A percentile compares a stretch with the other conserved stretches of the same genome.
phyloP scores from a whole-genome alignment of 768 basidiomycete species.

The Pisolithus microcarpus region DNA sequence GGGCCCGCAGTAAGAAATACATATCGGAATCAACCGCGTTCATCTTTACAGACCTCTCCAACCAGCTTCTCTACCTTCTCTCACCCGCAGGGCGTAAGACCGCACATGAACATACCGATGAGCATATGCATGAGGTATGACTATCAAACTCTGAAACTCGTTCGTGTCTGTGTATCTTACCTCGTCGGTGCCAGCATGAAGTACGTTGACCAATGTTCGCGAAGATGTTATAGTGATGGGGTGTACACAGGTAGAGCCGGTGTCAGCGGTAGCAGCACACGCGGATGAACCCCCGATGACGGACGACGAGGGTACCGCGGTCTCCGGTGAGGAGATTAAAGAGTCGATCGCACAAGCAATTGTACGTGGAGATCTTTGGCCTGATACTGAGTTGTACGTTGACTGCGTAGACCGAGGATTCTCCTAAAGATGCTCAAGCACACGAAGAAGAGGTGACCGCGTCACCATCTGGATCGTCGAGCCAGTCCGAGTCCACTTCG shows the following conservation, averaged over 20 bases:
- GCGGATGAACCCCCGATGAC: constrained; percentile 9
- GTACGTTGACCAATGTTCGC: constrained; percentile 10
- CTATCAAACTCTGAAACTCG: neutral
- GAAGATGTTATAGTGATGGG: neutral
- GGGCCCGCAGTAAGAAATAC: constrained; percentile 23
- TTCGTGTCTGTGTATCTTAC: constrained; percentile 7
- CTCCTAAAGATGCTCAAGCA: constrained; percentile 26
- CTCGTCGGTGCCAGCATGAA: constrained; percentile 9
- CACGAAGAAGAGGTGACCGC: constrained; percentile 17
- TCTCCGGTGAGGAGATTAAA: constrained; percentile 24
- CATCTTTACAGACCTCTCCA: neutral
- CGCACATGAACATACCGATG: constrained; percentile 15
- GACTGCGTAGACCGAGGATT: constrained; percentile 22
- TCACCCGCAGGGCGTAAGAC: constrained; percentile 24
- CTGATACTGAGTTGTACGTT: neutral
- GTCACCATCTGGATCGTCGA: constrained; percentile 1
- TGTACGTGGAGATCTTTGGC: constrained; percentile 12
- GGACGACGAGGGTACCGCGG: constrained; percentile 27
- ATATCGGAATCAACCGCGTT: neutral
- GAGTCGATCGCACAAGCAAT: constrained; percentile 22
- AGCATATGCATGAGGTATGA: constrained; percentile 17
- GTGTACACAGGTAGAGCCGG: constrained; percentile 2
- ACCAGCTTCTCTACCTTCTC: constrained; percentile 25
- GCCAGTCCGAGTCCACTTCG: neutral
- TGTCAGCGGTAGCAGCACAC: constrained; percentile 14